Evolutionary conservation across 192 early-diverging fungal genomes (phyloP), one percentile per base, ranked within the genome.

Genomic region (Podila minutissima): DNA sequence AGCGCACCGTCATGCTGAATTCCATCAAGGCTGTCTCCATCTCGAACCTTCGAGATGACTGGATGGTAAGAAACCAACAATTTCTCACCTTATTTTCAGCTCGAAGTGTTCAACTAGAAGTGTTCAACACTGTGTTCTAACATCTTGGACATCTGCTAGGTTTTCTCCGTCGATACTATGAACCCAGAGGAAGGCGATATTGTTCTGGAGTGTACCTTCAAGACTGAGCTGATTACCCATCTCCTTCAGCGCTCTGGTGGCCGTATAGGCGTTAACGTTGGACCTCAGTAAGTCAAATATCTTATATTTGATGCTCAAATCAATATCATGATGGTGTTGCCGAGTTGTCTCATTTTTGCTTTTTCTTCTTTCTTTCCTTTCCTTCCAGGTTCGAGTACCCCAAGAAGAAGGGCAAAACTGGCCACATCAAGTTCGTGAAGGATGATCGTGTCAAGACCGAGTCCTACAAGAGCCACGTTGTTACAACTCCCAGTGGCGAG

Each of bases 401-500:
- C 59, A 95, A 92, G 78, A 95, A 95, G 85, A 88, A 89, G 71
- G 86, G 83, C 69, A 95, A 95, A 77, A 75, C 82, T 13, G 92
- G 86, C 33, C 86, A 83, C 46, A 84, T 95, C 85, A 95, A 95
- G 85, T 92, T 93, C 83, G 84, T 88, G 51, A 92, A 92, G 83
- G 91, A 93, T 71, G 92, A 93, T 49, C 77, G 60, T 26, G 74
- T 82, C 50, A 85, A 81, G 55, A 73, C 74, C 13, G 87, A 84
- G 59, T 75, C 89, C 22, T 92, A 93, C 69, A 95, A 95, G 81
- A 90, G 89, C 62, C 92, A 93, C 64, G 88, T 88, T 22, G 91
- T 93, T 19, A 84, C 83, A 50, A 84, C 92, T 19, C 78, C 83
- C 29, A 83, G 86, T 32, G 93, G 93, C 24, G 86, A 89, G 62